phyloP scores from a whole-genome alignment of 257 asterid genomes.

The Scutellaria galericulata region DNA sequence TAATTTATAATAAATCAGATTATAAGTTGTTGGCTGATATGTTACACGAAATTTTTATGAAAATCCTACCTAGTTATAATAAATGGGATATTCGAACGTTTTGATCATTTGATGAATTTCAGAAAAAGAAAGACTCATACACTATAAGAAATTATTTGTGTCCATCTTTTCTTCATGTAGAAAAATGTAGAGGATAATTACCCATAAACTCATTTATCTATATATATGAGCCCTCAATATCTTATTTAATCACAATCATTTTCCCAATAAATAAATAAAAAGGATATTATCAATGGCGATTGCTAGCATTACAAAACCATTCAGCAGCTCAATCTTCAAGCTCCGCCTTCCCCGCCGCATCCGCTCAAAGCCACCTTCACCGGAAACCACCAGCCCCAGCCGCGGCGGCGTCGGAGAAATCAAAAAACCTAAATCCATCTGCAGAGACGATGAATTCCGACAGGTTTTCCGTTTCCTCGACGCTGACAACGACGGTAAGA shows the following conservation, averaged over 20 bases:
- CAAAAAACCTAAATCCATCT: not conserved
- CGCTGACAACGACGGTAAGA: slow-evolving; percentile 50
- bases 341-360: slow-evolving; percentile 27
- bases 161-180: no score
- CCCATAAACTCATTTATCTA: not conserved
- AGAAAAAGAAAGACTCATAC: no score
- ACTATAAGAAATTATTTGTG: no score
- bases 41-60: no score
- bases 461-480: slow-evolving; percentile 52
- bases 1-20: no score
- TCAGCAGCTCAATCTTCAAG: slow-evolving; percentile 25
- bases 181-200: no score
- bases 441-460: slow-evolving; percentile 39
- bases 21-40: no score
- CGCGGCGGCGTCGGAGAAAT: not conserved
- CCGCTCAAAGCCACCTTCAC: slow-evolving; percentile 7
- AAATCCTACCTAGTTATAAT: no score
- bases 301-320: slow-evolving; percentile 25
- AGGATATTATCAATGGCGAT: slow-evolving; percentile 37
- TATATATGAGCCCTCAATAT: slow-evolving; percentile 6
- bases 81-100: no score
- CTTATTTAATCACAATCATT: not conserved
- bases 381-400: slow-evolving; percentile 5
- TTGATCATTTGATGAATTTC: no score
- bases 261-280: not conserved